A percentile compares a stretch with the other conserved stretches of the same genome.
phyloP scores from a whole-genome alignment of 192 early-diverging fungal genomes.

The Mortierella claussenii region DNA sequence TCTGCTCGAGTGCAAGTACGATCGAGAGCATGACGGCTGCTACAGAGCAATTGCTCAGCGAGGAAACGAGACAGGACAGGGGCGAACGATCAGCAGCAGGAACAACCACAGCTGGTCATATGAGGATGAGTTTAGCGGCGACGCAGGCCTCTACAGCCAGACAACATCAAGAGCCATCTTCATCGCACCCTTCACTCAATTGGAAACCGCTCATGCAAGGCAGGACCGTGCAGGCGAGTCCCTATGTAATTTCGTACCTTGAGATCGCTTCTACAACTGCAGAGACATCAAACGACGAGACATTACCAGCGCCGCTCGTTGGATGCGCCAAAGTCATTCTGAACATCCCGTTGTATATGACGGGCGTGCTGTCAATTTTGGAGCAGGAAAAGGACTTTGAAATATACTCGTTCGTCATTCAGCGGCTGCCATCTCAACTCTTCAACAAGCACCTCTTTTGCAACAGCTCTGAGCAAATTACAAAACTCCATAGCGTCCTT shows the following conservation, averaged over 20 bases:
- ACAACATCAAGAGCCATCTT: slow-evolving; percentile 5
- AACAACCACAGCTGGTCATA: not conserved
- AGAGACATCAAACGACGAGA: slow-evolving; percentile 16
- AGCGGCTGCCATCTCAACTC: slow-evolving; percentile 74
- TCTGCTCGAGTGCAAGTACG: slow-evolving; percentile 45
- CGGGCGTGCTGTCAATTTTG: slow-evolving; percentile 66
- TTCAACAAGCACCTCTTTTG: slow-evolving; percentile 80
- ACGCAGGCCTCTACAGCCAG: not conserved
- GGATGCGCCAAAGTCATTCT: slow-evolving; percentile 59
- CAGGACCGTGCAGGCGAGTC: slow-evolving; percentile 44
- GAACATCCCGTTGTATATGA: slow-evolving; percentile 66
- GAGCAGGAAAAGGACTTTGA: slow-evolving; percentile 76
- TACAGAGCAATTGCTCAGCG: slow-evolving; percentile 39
- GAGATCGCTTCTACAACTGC: slow-evolving; percentile 41
- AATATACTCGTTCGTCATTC: slow-evolving; percentile 75
- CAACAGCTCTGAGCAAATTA: slow-evolving; percentile 63
- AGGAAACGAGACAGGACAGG: slow-evolving; percentile 41
- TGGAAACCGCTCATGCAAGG: slow-evolving; percentile 50
- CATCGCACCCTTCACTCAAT: slow-evolving; percentile 26
- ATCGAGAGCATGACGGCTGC: slow-evolving; percentile 46
- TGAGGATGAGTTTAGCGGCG: slow-evolving; percentile 1
- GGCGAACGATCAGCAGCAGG: not conserved
- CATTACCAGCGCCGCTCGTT: slow-evolving; percentile 27
- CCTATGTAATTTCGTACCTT: slow-evolving; percentile 47
- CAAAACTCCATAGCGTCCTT: slow-evolving; percentile 60